Evolutionary conservation across 371 early-diverging fungal species (phyloP).

Genomic region (Syncephalastrum racemosum): DNA sequence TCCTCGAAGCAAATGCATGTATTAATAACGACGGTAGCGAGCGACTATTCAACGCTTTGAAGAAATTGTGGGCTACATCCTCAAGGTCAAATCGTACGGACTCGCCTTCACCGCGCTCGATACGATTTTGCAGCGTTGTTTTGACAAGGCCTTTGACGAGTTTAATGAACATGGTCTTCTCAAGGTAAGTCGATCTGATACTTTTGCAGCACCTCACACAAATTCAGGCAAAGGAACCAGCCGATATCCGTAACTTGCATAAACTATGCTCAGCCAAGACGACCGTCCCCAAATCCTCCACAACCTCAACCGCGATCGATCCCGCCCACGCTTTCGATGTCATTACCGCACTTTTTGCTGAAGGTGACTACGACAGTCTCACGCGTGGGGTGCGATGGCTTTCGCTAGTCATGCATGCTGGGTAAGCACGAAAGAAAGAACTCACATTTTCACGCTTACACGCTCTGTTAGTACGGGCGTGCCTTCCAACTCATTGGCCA

Average conservation of each 20-base stretch:
- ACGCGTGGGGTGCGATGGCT: slow-evolving; percentile 50
- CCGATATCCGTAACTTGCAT: slow-evolving; percentile 27
- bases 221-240: slow-evolving; percentile 32
- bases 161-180: slow-evolving; percentile 31
- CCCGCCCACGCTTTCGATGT: slow-evolving; percentile 33
- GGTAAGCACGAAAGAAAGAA: slow-evolving; percentile 28
- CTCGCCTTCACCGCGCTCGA: slow-evolving; percentile 44
- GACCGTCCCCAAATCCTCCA: slow-evolving; percentile 4
- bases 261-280: slow-evolving; percentile 29
- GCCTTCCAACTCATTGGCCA: slow-evolving; percentile 34
- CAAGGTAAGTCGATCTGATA: slow-evolving; percentile 15
- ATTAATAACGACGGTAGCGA: slow-evolving; percentile 21
- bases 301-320: not conserved
- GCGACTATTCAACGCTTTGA: slow-evolving; percentile 36
- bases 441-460: not conserved
- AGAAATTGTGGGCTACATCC: slow-evolving; percentile 34
- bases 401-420: slow-evolving; percentile 38
- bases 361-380: slow-evolving; percentile 24
- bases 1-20: not conserved
- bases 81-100: slow-evolving; percentile 41
- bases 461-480: slow-evolving; percentile 35
- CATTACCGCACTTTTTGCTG: slow-evolving; percentile 30
- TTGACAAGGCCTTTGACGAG: slow-evolving; percentile 34
- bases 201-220: not conserved
- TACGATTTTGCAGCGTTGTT: slow-evolving; percentile 39